Evolutionary conservation across 768 basidiomycete genomes (phyloP), one percentile per base, ranked within the genome.

Genomic region (Xerocomellus chrysenteron): DNA sequence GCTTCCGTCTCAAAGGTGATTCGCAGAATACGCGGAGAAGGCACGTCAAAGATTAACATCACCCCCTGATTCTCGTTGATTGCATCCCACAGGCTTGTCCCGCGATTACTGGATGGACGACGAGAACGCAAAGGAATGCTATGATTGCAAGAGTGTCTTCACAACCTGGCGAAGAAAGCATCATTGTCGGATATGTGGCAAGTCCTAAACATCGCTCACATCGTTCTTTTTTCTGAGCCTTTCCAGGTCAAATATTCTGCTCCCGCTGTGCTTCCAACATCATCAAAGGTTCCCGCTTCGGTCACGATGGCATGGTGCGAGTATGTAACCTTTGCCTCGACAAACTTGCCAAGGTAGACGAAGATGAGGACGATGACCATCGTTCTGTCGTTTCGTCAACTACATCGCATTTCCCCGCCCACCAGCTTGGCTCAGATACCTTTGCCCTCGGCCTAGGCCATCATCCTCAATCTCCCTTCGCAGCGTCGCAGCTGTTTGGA

Each of bases 101-200:
- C 85, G 87, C 60, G 92, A 97, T 66, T 98, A 98, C 68, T 99
- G 97, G 97, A 98, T 98, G 94, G 92, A 94, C 58, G 95, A 98
- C 67, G 93, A 93, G 66, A 89, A 90, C 53, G 92, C 92, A 65
- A 97, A 90, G 68, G 94, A 97, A 65, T 96, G 94, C 67, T 96
- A 93, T 68, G 94, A 95, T 71, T 97, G 94, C 76, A 92, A 93
- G 72, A 92, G 90, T 61, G 80, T 90, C 47, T 99, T 99, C 74
- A 92, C 93, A 0, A 83, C 94, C 2, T 98, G 93, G 92, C 76
- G 95, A 50, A 78, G 97, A 60, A 97, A 95, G 71, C 97, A 99
- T 65, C 97, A 99, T 69, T 99, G 97, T 74, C 85, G 97, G 13
- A 94, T 98, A 71, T 98, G 97, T 68, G 94, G 94, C 89, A 67